Evolutionary conservation across 225 moss, liverwort and hornwort species (phyloP), one percentile per base, ranked within the genome.

Genomic region (Marchantia paleacea): DNA sequence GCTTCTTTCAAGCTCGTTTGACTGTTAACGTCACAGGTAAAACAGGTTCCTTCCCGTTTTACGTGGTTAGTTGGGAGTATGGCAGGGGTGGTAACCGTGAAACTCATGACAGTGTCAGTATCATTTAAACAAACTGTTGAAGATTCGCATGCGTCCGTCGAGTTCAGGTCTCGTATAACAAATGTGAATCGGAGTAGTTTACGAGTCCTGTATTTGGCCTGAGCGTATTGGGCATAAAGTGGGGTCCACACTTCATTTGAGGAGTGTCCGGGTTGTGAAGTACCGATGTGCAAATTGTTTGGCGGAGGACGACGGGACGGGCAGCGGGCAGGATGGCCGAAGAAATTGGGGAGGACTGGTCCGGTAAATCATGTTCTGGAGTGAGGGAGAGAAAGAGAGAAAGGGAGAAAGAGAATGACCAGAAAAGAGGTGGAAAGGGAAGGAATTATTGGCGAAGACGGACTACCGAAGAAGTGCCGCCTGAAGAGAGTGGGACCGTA

Each of bases 391-490:
- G n/a, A 72, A 31, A 14, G 50, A 7, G 5, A n/a, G 49, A 72
- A 67, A 70, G 31, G 52, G 73, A 52, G 52, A 73, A 53, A 39
- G 39, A 39, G 39, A 39, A 39, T 39, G 73, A 6, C 11, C 12
- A 54, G 6, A 73, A 26, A 39, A 39, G 5, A 39, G 53, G 14
- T 10, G 11, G 52, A 75, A 75, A 57, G 75, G 55, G 55, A 57
- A 75, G 55, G 55, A 75, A 75, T 75, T 55, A 75, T 55, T 69
- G 69, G 39, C 69, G 69, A 47, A 30, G 39, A 69, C 58, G 26
- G 65, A 24, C 65, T 13, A 73, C 12, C 14, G 22, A 73, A 73
- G 73, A 60, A 47, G 60, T 30, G 39, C 69, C 49, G 71, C 8
- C 19, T 26, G 39, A 28, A 60, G 55, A 10, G 26, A 20, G 20